Evolutionary conservation across 441 rosid species (phyloP).

Genomic region (Erodium chrysanthum): DNA sequence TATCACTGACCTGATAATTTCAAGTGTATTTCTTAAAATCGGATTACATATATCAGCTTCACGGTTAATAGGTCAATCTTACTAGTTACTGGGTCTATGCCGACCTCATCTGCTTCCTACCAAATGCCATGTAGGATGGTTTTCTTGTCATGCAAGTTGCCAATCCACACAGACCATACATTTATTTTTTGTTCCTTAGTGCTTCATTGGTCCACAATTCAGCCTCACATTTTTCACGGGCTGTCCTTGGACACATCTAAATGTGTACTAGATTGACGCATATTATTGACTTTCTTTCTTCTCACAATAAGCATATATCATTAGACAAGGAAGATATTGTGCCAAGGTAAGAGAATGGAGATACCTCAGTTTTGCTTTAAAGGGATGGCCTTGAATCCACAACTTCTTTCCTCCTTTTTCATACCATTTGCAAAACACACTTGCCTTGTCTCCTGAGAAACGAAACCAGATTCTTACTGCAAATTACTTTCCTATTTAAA

Average conservation of each 20-base stretch:
- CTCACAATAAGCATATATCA: neutral
- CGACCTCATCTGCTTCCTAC: too few species aligned
- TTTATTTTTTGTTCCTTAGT: neutral
- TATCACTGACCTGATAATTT: too few species aligned
- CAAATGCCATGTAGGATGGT: neutral
- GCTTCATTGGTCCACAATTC: too few species aligned
- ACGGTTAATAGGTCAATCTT: too few species aligned
- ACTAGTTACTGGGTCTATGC: too few species aligned
- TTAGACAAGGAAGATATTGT: constrained; percentile 3
- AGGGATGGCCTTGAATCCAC: constrained; percentile 24
- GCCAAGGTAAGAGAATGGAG: neutral
- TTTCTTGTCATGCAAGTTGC: neutral
- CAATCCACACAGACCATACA: neutral
- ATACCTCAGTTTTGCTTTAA: constrained; percentile 20
- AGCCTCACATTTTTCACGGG: neutral
- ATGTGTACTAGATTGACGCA: too few species aligned
- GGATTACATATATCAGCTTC: too few species aligned
- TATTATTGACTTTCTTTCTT: too few species aligned
- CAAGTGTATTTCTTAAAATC: too few species aligned
- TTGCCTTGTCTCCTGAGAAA: constrained; percentile 15
- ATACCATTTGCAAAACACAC: constrained; percentile 25
- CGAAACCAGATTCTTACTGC: constrained; percentile 8
- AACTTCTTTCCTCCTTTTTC: constrained; percentile 22
- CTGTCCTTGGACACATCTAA: too few species aligned
- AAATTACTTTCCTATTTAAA: neutral